Evolutionary conservation across 257 asterid genomes (phyloP).

Genomic region (Solanum paucissectum): DNA sequence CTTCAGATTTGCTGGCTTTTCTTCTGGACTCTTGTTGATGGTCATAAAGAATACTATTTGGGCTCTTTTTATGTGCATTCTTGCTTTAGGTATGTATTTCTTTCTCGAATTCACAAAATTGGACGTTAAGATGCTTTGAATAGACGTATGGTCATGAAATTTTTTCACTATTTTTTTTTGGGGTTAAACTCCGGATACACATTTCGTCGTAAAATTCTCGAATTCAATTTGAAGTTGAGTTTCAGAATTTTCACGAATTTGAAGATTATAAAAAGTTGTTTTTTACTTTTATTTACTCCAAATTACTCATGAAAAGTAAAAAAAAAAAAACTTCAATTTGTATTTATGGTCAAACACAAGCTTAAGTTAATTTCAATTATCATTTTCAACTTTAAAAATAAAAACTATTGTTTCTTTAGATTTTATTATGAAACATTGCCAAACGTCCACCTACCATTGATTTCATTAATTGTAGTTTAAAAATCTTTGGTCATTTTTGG

Average conservation of each 20-base stretch:
- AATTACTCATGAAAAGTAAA: too few species aligned
- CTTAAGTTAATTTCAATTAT: too few species aligned
- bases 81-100: constrained; percentile 47
- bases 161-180: not conserved
- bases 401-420: too few species aligned
- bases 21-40: constrained; percentile 21
- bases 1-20: constrained; percentile 3
- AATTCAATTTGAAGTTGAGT: not conserved
- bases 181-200: not conserved
- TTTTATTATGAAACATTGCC: too few species aligned
- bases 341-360: not conserved
- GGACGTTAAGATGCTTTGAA: not conserved
- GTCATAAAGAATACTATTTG: constrained; percentile 26
- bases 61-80: constrained; percentile 44
- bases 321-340: too few species aligned
- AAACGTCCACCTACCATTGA: not conserved
- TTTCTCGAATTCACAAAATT: not conserved
- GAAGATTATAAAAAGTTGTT: not conserved
- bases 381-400: too few species aligned
- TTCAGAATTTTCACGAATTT: too few species aligned
- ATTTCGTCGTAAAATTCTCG: too few species aligned
- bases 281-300: too few species aligned
- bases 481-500: not conserved
- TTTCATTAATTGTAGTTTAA: not conserved
- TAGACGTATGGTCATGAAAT: not conserved